Evolutionary conservation across 805 yeast species (phyloP).

Genomic region (Suhomyces pyralidae): DNA sequence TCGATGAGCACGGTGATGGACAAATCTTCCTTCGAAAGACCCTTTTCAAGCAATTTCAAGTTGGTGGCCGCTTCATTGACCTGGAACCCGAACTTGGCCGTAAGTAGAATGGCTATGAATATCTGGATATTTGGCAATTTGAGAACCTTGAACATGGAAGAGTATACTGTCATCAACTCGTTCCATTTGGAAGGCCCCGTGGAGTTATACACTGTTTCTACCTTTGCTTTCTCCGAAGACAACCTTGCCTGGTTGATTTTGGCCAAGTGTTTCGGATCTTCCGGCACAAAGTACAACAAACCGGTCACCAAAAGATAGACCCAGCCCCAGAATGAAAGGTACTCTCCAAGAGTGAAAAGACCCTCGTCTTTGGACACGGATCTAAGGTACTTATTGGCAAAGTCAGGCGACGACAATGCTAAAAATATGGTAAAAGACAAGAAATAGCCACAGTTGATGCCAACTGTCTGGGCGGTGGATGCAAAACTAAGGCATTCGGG

Average conservation of each 20-base stretch:
- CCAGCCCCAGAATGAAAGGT: conserved; percentile 76
- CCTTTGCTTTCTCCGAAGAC: conserved; percentile 25
- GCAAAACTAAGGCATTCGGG: conserved; percentile 82
- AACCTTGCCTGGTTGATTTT: conserved; percentile 27
- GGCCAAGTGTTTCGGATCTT: conserved; percentile 59
- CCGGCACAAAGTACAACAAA: conserved; percentile 60
- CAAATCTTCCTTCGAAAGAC: conserved; percentile 88
- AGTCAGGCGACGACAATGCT: conserved; percentile 88
- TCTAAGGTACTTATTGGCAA: conserved; percentile 83
- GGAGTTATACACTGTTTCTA: conserved; percentile 19
- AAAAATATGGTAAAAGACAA: conserved; percentile 86
- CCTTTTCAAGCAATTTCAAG: conserved; percentile 83
- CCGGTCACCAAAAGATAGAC: conserved; percentile 66
- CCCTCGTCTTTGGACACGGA: conserved; percentile 59
- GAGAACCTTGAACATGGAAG: conserved; percentile 65
- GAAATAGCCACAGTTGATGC: conserved; percentile 91
- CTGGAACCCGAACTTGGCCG: conserved; percentile 89
- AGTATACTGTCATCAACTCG: conserved; percentile 53
- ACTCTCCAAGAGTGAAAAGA: conserved; percentile 66
- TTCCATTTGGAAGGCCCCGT: conserved; percentile 12
- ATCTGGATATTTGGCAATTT: conserved; percentile 68
- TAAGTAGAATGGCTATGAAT: conserved; percentile 68
- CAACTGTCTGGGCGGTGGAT: conserved; percentile 95
- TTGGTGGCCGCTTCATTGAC: conserved; percentile 96
- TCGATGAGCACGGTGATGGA: conserved; percentile 91